These are phyloP conservation scores for Trichophaea hybrida DNA, from an alignment of 2,329 filamentous ascomycete species.

Conservation along the genomic window DNA sequence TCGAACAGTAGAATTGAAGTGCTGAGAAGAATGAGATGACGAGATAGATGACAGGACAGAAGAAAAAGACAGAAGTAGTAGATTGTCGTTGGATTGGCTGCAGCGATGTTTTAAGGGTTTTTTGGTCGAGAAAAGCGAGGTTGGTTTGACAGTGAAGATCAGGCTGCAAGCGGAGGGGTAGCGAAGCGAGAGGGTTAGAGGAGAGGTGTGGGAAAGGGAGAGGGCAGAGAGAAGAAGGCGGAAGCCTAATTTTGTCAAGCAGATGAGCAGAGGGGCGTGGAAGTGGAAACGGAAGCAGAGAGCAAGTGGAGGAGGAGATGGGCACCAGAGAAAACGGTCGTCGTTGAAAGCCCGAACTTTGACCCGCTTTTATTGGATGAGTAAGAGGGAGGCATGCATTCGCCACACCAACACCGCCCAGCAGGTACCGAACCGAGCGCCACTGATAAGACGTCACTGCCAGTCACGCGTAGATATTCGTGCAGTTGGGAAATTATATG, in stretches of 20 bases:
- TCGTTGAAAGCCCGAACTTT: too few relatives aligned
- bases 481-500: too few relatives aligned
- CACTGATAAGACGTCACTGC: background rate
- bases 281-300: background rate
- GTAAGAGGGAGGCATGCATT: background rate
- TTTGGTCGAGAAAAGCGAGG: background rate
- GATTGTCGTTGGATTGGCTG: background rate
- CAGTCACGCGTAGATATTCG: background rate
- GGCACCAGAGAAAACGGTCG: too few relatives aligned
- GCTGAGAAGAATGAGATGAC: background rate
- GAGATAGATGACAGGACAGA: background rate
- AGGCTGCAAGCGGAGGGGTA: background rate
- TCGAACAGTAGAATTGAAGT: background rate
- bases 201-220: background rate
- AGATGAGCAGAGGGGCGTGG: background rate
- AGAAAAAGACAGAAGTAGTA: background rate
- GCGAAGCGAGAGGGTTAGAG: background rate
- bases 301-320: too few relatives aligned
- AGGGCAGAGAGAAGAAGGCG: background rate
- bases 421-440: background rate
- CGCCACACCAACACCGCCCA: constrained; percentile 3
- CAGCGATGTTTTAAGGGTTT: background rate
- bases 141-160: background rate
- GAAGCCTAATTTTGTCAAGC: background rate
- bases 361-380: background rate